Evolutionary conservation across 192 early-diverging fungal species (phyloP), one percentile per base, ranked within the genome.

Genomic region (Coemansia sp.): DNA sequence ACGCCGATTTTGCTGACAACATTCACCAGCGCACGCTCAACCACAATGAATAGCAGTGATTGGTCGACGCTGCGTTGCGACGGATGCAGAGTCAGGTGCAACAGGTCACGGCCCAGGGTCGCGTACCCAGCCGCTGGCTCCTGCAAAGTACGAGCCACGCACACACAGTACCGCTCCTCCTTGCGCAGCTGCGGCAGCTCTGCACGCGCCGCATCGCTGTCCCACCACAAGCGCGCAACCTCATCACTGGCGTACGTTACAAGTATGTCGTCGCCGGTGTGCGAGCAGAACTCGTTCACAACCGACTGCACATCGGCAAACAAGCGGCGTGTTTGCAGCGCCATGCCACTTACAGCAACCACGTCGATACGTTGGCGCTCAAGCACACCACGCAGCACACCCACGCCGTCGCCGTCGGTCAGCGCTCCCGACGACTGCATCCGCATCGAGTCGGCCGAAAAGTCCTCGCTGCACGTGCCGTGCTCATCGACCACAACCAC

Each of bases 21-120:
- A 65, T 94, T 93, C 43, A 98, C 89, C 21, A 95, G 81, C 0
- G 94, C 91, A 23, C 94, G 89, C 76, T 99, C 92, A 11, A 95
- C 68, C 2, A 85, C 80, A 19, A 77, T 62, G 51, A 87, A 80
- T 41, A 93, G 71, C 45, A 83, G 84, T 35, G 90, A 89, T 25
- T 90, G 85, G 11, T 88, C 82, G 1, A 91, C 68, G 60, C 90
- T 77, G 37, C 82, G 65, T 79, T 99, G 97, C 4, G 83, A 70
- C 9, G 87, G 81, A 66, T 99, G 91, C 60, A 92, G 81, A 8
- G 83, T 71, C 62, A 98, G 73, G 37, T 88, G 84, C 62, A 89
- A 55, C 6, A 73, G 61, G 32, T 85, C 84, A 8, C 72, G 58
- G 38, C 88, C 88, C 25, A 99, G 77, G 21, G 88, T 85, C 12